A percentile compares a stretch with the other conserved stretches of the same genome.
phyloP scores from a whole-genome alignment of 2,329 filamentous ascomycete species.

The Colletotrichum eleusines region DNA sequence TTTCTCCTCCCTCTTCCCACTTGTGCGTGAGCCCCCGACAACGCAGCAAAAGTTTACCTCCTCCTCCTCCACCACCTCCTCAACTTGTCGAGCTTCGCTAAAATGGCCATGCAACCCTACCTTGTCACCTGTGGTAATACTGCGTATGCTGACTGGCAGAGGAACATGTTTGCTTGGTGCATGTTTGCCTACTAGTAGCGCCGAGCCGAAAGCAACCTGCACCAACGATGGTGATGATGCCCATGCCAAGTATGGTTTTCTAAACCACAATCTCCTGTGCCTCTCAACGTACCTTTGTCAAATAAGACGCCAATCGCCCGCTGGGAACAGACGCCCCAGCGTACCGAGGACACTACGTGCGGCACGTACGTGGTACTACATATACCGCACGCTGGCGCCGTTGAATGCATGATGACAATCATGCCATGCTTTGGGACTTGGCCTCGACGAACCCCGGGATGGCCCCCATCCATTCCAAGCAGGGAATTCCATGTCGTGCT shows the following conservation, averaged over 20 bases:
- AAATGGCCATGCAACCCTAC: neutral
- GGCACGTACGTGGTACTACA: neutral
- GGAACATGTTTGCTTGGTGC: neutral
- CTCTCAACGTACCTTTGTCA: neutral
- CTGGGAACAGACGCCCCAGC: too few species aligned
- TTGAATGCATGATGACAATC: constrained; percentile 14
- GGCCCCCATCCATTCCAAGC: constrained; percentile 16
- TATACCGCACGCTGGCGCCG: neutral
- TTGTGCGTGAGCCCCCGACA: neutral
- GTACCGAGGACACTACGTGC: neutral
- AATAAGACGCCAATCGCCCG: neutral
- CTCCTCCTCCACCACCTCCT: neutral
- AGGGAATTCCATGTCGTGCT: constrained; percentile 23
- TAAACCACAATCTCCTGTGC: neutral
- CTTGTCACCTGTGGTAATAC: neutral
- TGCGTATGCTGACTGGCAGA: neutral
- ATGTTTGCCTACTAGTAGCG: neutral
- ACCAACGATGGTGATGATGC: neutral
- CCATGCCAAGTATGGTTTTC: neutral
- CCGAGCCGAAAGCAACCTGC: neutral
- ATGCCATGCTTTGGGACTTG: constrained; percentile 29
- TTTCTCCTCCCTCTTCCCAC: too few species aligned
- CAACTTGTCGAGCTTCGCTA: neutral
- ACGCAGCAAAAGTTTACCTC: neutral
- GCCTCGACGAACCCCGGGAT: constrained; percentile 22